Evolutionary conservation across 1,284 basidiomycete species (phyloP), one percentile per base, ranked within the genome.

Genomic region (Rhodotorula sp.): DNA sequence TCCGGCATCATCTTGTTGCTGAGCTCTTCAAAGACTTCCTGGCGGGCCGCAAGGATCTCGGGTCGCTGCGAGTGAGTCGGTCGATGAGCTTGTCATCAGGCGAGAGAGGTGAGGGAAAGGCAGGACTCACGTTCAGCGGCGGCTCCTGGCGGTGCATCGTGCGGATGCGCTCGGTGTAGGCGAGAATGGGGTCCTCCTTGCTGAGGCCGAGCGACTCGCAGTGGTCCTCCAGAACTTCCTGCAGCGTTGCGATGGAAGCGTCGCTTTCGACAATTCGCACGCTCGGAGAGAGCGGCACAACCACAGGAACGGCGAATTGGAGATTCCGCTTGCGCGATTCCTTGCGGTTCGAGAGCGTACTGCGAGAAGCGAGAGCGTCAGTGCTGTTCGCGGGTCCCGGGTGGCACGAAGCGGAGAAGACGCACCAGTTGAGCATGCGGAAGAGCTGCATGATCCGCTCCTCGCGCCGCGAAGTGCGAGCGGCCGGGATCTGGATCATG

Each of bases 321-420:
- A 99, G 85, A 78, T 94, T 95, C 59, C 97, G 89, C 79, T 95
- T 95, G 64, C 96, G 87, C 56, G 89, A 92, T 82, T 99, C 96
- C 81, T 97, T 98, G 82, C 94, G 91, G 72, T 91, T 90, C 61
- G 85, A 84, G 69, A 97, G 84, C 26, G 91, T 90, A 56, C 94
- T 96, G 76, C 21, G 39, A 14, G 23, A 49, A 47, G 18, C 43
- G 3, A 61, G 26, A 43, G 58, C 8, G 23, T 34, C 58, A 60
- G 56, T 51, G 48, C 58, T 4, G 10, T 3, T 20, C 21, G 15
- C n/a, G n/a, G 26, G 5, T n/a, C 12, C 12, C 48, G 26, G 57
- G 47, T 2, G 10, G 5, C 26, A 57, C 8, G 15, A 10, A 31
- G 61, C 29, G 12, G 12, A 4, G 47, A 18, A 5, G 16, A 80